Evolutionary conservation across 208 protist species (phyloP).

Genomic region (Endotrypanum monterogeii): DNA sequence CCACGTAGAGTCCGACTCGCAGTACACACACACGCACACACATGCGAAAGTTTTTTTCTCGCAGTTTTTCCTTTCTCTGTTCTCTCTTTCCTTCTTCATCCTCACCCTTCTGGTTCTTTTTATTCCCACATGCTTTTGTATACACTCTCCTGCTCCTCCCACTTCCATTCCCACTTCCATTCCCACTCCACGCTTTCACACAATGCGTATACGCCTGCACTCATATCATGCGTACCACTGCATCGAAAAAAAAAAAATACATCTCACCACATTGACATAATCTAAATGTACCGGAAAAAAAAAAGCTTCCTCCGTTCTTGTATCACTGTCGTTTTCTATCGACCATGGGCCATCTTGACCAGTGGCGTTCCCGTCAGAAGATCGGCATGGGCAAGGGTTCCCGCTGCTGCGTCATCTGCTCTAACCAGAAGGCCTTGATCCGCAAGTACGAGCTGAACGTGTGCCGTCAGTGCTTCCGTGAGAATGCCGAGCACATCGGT

Average conservation of each 20-base stretch:
- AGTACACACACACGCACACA: no score
- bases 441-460: conserved; percentile 95
- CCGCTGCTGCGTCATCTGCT: conserved; percentile 92
- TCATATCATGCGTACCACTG: background rate
- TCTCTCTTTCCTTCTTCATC: background rate
- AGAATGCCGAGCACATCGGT: conserved; percentile 91
- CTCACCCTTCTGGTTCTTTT: background rate
- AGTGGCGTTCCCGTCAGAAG: conserved; percentile 93
- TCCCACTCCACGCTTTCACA: no score
- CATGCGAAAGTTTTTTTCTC: no score
- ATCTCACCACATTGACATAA: background rate
- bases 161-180: background rate
- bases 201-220: conserved; percentile 1
- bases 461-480: conserved; percentile 95
- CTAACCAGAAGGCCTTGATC: conserved; percentile 93
- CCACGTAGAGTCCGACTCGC: background rate
- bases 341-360: conserved; percentile 91
- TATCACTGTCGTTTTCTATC: background rate
- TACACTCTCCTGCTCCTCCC: background rate
- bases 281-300: background rate
- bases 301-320: background rate
- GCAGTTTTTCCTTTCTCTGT: no score
- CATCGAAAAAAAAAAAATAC: background rate
- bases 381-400: conserved; percentile 92
- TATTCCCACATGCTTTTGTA: background rate